Percentiles rank a stretch among this genome's conserved stretches.
These are phyloP conservation scores for Pythium biforme DNA, from an alignment of 352 stramenopile genomes.

Conservation along the genomic window DNA sequence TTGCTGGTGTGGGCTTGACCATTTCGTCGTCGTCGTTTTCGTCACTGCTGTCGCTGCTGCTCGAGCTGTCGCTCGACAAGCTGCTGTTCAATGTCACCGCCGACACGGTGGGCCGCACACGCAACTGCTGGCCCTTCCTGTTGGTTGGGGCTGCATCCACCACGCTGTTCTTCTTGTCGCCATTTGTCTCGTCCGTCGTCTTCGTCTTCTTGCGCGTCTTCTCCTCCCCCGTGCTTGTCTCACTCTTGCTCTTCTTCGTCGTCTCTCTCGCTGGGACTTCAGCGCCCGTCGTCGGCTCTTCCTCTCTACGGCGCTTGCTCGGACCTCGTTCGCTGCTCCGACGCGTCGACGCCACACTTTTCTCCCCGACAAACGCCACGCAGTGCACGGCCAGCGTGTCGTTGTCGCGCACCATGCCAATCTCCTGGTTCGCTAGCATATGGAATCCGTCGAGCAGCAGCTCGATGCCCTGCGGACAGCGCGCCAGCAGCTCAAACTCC, in stretches of 20 bases:
- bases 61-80: constrained; percentile 13
- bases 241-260: constrained; percentile 3
- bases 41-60: constrained; percentile 21
- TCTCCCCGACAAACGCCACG: constrained; percentile 17
- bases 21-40: constrained; percentile 3
- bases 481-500: constrained; percentile 51
- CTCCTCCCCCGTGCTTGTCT: background rate
- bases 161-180: background rate
- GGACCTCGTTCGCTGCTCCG: background rate
- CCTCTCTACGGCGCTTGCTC: constrained; percentile 2
- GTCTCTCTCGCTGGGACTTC: background rate
- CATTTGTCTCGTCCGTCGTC: background rate
- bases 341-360: background rate
- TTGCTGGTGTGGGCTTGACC: background rate
- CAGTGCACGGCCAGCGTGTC: constrained; percentile 62
- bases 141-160: background rate
- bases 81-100: background rate
- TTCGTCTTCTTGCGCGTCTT: background rate
- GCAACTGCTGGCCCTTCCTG: background rate
- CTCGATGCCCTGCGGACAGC: constrained; percentile 51
- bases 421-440: constrained; percentile 57
- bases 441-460: constrained; percentile 57
- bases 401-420: constrained; percentile 58
- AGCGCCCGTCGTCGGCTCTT: background rate
- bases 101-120: background rate